Evolutionary conservation across 257 asterid species (phyloP).

Genomic region (Ehretia macrophylla): DNA sequence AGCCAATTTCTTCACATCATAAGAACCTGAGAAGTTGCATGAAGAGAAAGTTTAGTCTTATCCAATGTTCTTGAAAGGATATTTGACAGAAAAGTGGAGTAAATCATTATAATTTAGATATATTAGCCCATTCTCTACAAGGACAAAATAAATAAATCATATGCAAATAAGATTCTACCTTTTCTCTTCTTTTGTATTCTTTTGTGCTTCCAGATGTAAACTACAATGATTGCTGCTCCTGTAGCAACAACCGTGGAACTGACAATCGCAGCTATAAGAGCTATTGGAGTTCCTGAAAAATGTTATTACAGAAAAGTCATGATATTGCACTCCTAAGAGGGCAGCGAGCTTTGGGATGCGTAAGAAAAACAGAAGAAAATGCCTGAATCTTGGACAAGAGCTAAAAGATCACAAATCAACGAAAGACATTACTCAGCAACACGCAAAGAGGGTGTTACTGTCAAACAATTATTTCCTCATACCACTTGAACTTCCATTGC

Average conservation of each 20-base stretch:
- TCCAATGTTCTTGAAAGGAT: too few species aligned
- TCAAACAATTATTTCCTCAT: neutral
- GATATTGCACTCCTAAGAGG: too few species aligned
- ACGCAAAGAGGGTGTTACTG: neutral
- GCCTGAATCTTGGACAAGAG: too few species aligned
- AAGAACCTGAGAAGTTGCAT: conserved; percentile 30
- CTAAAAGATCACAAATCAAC: too few species aligned
- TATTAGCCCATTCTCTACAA: too few species aligned
- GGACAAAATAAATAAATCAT: too few species aligned
- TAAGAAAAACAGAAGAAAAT: too few species aligned
- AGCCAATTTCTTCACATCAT: conserved; percentile 55
- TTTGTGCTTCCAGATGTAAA: conserved; percentile 16
- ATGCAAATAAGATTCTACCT: conserved; percentile 13
- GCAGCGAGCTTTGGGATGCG: too few species aligned
- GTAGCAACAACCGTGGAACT: conserved; percentile 10
- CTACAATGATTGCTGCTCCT: conserved; percentile 13
- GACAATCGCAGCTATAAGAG: conserved; percentile 3
- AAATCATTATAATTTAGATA: neutral
- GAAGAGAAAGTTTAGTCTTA: too few species aligned
- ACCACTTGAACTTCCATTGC: conserved; percentile 19
- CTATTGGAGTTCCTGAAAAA: conserved; percentile 8
- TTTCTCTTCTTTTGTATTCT: conserved; percentile 21
- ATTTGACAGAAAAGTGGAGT: too few species aligned
- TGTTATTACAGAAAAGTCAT: neutral
- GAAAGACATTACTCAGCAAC: too few species aligned